Percentiles rank a stretch among this genome's conserved stretches.
Conservation (phyloP, 352 stramenopile genomes). For the Phytophthora constricta region DNA sequence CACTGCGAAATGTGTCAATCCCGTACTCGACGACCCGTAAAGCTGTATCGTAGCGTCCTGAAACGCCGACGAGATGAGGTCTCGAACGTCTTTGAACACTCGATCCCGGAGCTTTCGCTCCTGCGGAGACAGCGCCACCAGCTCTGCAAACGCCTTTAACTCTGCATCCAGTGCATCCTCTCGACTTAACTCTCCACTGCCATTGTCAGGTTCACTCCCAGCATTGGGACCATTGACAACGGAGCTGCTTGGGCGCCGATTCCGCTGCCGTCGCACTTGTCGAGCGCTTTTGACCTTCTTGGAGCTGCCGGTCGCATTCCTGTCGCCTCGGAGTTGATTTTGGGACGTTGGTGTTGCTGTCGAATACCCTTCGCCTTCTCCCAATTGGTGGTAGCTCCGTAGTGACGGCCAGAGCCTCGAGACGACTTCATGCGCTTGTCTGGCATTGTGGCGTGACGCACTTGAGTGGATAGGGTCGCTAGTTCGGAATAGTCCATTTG, state of each 20-base stretch:
- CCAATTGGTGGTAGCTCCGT: slow-evolving; percentile 28
- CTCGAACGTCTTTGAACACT: slow-evolving; percentile 54
- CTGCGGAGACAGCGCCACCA: slow-evolving; percentile 50
- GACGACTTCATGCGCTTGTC: slow-evolving; percentile 22
- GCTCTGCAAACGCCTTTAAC: slow-evolving; percentile 49
- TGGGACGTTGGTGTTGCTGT: not conserved
- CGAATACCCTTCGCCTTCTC: slow-evolving; percentile 20
- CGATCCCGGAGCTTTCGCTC: slow-evolving; percentile 48
- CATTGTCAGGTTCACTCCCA: not conserved
- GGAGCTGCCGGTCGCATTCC: not conserved
- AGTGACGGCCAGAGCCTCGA: not conserved
- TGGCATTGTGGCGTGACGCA: slow-evolving; percentile 17
- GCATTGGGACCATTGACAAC: not conserved
- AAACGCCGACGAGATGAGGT: slow-evolving; percentile 52
- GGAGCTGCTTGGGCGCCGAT: not conserved
- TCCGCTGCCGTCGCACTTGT: slow-evolving; percentile 9
- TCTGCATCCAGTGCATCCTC: slow-evolving; percentile 49
- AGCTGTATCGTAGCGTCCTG: slow-evolving; percentile 54
- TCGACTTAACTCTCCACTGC: not conserved
- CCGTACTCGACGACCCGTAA: slow-evolving; percentile 76
- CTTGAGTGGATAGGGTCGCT: slow-evolving; percentile 2
- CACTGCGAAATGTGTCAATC: slow-evolving; percentile 77
- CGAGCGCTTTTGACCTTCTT: slow-evolving; percentile 26
- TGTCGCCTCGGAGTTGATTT: slow-evolving; percentile 20
- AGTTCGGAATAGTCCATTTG: not conserved